Conservation (phyloP, 345 rosid genomes). For the Laguncularia racemosa region DNA sequence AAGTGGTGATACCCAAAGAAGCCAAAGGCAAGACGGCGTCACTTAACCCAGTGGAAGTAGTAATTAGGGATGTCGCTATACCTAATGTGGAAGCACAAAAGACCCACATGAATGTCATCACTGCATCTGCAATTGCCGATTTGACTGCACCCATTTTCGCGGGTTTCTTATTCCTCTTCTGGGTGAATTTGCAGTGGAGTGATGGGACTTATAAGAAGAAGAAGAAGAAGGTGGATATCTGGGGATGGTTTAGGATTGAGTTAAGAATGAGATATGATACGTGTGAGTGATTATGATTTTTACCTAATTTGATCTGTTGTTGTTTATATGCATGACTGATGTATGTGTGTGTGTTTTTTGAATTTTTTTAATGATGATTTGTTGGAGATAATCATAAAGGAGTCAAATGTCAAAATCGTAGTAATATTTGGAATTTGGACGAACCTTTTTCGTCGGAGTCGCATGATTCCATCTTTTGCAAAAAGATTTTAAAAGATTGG, state of each 20-base stretch:
- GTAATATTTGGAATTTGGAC: too few relatives aligned
- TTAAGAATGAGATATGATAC: neutral
- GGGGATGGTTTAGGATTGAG: constrained; percentile 1
- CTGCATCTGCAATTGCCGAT: constrained; percentile 54
- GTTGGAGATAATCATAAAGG: too few relatives aligned
- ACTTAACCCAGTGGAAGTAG: constrained; percentile 40
- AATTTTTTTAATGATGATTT: too few relatives aligned
- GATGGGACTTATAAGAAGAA: neutral
- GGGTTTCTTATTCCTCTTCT: too few relatives aligned
- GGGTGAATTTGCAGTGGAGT: neutral
- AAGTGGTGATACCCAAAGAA: constrained; percentile 32
- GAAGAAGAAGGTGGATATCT: neutral
- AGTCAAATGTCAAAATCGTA: too few relatives aligned
- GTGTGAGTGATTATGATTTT: too few relatives aligned
- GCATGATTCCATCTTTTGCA: too few relatives aligned
- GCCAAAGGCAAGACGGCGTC: constrained; percentile 29
- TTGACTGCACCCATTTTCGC: constrained; percentile 56
- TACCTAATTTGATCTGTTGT: too few relatives aligned
- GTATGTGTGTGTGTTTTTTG: too few relatives aligned
- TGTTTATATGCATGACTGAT: too few relatives aligned
- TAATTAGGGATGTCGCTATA: constrained; percentile 41
- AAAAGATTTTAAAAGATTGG: too few relatives aligned
- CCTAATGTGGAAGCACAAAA: constrained; percentile 50
- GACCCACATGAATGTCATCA: constrained; percentile 70
- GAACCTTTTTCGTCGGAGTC: too few relatives aligned